Evolutionary conservation across 2,329 filamentous ascomycete species (phyloP), one percentile per base, ranked within the genome.

Genomic region (Claviceps purpurea): DNA sequence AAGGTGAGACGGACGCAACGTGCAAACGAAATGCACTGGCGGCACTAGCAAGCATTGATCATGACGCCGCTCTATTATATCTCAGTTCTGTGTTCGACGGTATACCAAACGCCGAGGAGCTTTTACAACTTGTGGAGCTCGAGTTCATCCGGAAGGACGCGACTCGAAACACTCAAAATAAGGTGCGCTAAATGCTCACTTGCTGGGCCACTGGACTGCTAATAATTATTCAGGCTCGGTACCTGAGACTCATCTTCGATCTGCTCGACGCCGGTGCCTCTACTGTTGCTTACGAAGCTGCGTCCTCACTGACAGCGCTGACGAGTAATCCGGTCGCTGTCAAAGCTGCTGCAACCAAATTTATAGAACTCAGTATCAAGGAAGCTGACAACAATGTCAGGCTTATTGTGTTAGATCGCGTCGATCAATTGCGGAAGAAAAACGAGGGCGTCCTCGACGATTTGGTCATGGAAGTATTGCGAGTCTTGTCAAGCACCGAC

Each of bases 301-400:
- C 93, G 5, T 96, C 91, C 1, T 95, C 91, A 13, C 77, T 98
- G 52, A 97, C 91, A 6, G 84, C 90, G 1, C 79, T 98, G 50
- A 98, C 93, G 20, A 94, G 81, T 69, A 98, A 98, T 70, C 91
- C 93, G 1, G 93, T 98, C 13, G 93, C 93, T 18, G 91, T 98
- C 54, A 98, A 97, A 72, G 93, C 93, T 26, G 93, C 93, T 10
- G 93, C 93, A 14, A 80, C 82, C 60, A 98, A 98, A 65, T 93
- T 98, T 66, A 95, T 97, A 57, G 93, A 98, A 68, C 76, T 98
- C 8, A 89, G 87, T 65, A 96, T 98, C 66, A 95, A 95, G 71
- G 93, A 97, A 70, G 85, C 93, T 0, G 93, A 98, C 68, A 98
- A 98, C 75, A 98, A 98, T 65, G 93, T 98, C 57, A 98, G 98